These are phyloP conservation scores for Balakata baccata DNA, from an alignment of 345 rosid species.

Conservation along the genomic window DNA sequence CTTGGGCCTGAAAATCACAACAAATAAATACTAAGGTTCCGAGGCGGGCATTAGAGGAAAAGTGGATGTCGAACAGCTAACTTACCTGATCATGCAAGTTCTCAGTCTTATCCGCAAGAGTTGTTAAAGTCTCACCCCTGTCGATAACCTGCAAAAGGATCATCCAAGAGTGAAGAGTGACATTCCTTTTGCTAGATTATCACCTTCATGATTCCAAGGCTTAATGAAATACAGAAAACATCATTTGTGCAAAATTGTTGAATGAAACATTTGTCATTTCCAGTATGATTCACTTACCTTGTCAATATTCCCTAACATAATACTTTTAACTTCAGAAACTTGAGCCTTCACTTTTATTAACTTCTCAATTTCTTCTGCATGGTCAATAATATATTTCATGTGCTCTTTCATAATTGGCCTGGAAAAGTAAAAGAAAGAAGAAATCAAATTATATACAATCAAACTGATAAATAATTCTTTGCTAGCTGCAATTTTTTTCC, in stretches of 20 bases:
- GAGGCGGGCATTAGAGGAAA: not conserved
- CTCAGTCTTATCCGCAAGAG: slow-evolving; percentile 71
- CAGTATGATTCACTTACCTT: slow-evolving; percentile 43
- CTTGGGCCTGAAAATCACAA: slow-evolving; percentile 56
- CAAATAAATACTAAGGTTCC: not conserved
- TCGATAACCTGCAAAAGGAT: slow-evolving; percentile 52
- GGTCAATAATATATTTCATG: slow-evolving; percentile 92
- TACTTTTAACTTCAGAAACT: slow-evolving; percentile 94
- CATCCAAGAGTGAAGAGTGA: not conserved
- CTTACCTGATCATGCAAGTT: slow-evolving; percentile 71
- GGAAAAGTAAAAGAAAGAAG: slow-evolving; percentile 12
- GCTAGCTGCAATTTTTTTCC: not conserved
- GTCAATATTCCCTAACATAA: slow-evolving; percentile 94
- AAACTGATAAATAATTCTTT: not conserved
- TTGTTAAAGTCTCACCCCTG: slow-evolving; percentile 73
- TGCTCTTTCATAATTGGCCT: slow-evolving; percentile 95
- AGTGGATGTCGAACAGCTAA: not conserved
- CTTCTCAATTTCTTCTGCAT: slow-evolving; percentile 91
- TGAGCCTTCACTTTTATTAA: slow-evolving; percentile 94
- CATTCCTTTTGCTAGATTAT: not conserved
- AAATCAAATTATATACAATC: not conserved
- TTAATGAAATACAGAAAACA: too few relatives aligned
- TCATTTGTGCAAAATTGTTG: not conserved
- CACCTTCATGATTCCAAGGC: not conserved
- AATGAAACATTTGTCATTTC: not conserved